Conservation (phyloP, 192 early-diverging fungal species). For the Coemansia sp. region DNA sequence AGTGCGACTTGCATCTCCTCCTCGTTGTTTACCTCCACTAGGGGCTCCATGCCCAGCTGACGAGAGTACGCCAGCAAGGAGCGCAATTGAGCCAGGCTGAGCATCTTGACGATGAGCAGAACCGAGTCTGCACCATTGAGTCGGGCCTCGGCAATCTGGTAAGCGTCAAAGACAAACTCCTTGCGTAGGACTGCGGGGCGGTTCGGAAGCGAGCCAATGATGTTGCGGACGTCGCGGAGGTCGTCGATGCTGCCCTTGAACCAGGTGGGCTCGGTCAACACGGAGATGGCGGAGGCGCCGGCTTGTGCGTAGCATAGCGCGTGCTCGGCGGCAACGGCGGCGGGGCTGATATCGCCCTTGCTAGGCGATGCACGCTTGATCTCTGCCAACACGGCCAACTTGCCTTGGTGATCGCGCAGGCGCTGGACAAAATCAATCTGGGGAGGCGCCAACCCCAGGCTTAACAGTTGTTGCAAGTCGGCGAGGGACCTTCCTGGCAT, state of each 20-base stretch:
- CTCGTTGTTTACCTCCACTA: constrained; percentile 94
- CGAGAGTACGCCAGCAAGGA: constrained; percentile 76
- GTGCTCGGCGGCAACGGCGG: constrained; percentile 85
- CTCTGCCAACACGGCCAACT: constrained; percentile 89
- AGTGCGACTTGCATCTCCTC: constrained; percentile 90
- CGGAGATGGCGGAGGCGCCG: constrained; percentile 92
- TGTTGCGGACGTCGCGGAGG: constrained; percentile 81
- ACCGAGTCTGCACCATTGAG: constrained; percentile 94
- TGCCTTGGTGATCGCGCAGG: constrained; percentile 40
- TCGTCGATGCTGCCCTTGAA: constrained; percentile 96
- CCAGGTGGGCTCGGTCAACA: constrained; percentile 98
- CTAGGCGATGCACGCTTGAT: constrained; percentile 97
- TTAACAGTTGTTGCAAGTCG: constrained; percentile 70
- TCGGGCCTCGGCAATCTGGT: constrained; percentile 96
- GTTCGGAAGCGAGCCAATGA: constrained; percentile 63
- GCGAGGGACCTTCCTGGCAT: constrained; percentile 71
- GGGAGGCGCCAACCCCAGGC: constrained; percentile 69
- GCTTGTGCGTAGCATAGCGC: constrained; percentile 84
- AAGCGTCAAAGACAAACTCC: constrained; percentile 95
- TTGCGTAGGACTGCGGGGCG: constrained; percentile 95
- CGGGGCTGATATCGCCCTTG: constrained; percentile 87
- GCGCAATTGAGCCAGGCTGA: constrained; percentile 67
- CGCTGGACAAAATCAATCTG: constrained; percentile 79
- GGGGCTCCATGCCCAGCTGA: constrained; percentile 91
- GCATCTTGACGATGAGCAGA: constrained; percentile 94